phyloP scores from a whole-genome alignment of 768 basidiomycete species.

The Termitomyces sp. region DNA sequence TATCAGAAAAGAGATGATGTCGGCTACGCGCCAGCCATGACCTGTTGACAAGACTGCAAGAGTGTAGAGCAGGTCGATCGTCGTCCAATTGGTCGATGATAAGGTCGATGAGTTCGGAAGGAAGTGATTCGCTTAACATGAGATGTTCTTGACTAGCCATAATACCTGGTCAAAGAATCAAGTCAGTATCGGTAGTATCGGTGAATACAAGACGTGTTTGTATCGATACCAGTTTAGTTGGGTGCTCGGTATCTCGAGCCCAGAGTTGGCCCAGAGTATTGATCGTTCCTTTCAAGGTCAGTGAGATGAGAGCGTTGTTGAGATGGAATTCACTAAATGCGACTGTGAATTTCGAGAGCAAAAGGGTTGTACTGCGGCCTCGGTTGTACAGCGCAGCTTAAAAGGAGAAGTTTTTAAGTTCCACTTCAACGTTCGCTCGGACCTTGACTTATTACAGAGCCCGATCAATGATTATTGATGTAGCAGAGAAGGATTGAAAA shows the following conservation, averaged over 20 bases:
- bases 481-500: background rate
- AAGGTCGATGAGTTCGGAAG: conserved; percentile 15
- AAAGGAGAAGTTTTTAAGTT: background rate
- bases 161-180: background rate
- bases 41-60: conserved; percentile 13
- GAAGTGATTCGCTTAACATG: background rate
- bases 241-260: background rate
- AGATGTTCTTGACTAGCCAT: background rate
- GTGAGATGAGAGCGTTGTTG: background rate
- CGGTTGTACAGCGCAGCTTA: background rate
- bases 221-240: background rate
- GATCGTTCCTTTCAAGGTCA: background rate
- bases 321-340: background rate
- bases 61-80: conserved; percentile 8
- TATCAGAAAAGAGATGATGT: conserved; percentile 11
- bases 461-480: background rate
- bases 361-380: background rate
- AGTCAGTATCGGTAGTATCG: background rate
- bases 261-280: background rate
- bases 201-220: background rate
- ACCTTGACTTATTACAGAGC: background rate
- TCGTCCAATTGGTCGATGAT: conserved; percentile 18
- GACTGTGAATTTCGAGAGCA: background rate
- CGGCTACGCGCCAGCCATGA: conserved; percentile 12
- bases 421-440: background rate